phyloP scores from a whole-genome alignment of 2,329 filamentous ascomycete genomes.

The Fusarium metavorans region DNA sequence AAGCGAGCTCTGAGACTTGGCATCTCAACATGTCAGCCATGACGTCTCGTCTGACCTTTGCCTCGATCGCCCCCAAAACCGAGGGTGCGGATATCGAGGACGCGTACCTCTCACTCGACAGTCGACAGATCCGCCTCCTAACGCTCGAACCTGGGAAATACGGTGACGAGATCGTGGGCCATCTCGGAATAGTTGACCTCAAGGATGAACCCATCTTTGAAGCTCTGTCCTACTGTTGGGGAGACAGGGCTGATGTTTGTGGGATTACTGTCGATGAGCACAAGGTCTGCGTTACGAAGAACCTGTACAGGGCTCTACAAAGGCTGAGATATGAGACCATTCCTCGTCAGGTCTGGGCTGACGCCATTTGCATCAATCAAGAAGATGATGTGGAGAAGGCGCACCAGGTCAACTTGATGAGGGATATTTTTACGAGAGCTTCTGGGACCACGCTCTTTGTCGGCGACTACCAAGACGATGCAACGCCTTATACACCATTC shows the following conservation, averaged over 20 bases:
- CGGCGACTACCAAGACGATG: neutral
- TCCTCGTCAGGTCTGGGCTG: neutral
- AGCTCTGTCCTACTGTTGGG: slow-evolving; percentile 4
- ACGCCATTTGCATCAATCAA: neutral
- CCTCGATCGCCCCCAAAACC: neutral
- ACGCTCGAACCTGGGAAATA: neutral
- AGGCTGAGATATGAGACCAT: neutral
- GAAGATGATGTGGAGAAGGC: neutral
- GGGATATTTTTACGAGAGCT: neutral
- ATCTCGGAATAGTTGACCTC: neutral
- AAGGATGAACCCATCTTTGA: neutral
- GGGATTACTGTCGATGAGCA: neutral
- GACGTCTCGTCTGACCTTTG: neutral
- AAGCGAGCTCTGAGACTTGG: neutral
- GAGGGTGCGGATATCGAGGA: neutral
- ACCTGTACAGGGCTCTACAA: neutral
- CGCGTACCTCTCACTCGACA: neutral
- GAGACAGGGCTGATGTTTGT: neutral
- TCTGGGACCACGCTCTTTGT: neutral
- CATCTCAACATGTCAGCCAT: neutral
- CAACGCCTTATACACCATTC: neutral
- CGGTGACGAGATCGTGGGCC: neutral
- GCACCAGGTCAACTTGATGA: neutral
- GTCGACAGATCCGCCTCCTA: neutral
- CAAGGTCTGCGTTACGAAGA: neutral